Base-by-base conservation (phyloP, 2,329 filamentous ascomycete species). In the Phaeosphaeriaceae sp. region DNA sequence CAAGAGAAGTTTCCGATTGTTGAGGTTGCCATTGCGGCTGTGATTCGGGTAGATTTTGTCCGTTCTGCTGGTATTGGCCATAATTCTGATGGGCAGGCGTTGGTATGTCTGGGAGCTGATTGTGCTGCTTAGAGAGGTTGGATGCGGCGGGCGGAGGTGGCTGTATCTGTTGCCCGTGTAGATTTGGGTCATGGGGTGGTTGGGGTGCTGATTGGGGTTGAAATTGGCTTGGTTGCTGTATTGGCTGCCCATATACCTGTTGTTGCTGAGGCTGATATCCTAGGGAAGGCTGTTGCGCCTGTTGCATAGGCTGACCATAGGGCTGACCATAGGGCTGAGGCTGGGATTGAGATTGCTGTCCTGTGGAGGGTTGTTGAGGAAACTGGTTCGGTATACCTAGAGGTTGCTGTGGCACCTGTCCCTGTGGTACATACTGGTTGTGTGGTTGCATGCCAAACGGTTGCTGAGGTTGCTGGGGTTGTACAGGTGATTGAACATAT, bases 1-100 rank as follows among this genome's bases (percentile, higher is more conserved):
- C 13, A n/a, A 52, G 17, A n/a, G 58, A 52, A 7, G 37, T 46
- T 42, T 68, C 64, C 17, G 60, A 53, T 6, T 36, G 46, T 43
- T 68, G 66, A 21, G 56, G 65, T 36, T 66, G 63, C 43, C 64
- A 60, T 32, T 55, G 56, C 34, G 42, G 48, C 21, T 52, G 50
- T 11, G 54, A 18, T 12, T 38, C 35, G 15, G 30, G 20, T 13
- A 15, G 15, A 12, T 32, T 16, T 36, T 56, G 60, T 16, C 26
- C 20, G 17, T 46, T 47, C 8, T 61, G 52, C 21, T 58, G 48
- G 16, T 59, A 50, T 30, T 62, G 56, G 12, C n/a, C 33, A 36
- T 50, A 51, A 9, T 15, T 46, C 35, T 52, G 46, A 16, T 54
- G 58, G 2, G 38, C 50, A n/a, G 52, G 50, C 21, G 60, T 46